phyloP scores from a whole-genome alignment of 2,329 filamentous ascomycete genomes.

The Alternaria triticina region DNA sequence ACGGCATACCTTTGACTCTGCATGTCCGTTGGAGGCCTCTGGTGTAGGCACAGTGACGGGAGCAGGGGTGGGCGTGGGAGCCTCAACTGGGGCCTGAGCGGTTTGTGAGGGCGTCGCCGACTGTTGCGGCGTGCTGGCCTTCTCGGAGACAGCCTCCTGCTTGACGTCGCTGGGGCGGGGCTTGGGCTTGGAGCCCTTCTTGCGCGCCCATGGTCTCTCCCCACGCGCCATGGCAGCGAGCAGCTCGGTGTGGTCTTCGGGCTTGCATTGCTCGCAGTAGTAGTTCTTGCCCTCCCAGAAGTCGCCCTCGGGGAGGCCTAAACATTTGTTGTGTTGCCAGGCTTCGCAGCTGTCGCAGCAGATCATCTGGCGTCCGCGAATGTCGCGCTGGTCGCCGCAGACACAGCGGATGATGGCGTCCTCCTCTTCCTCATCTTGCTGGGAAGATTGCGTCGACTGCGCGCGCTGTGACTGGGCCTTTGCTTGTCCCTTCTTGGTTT shows the following conservation, averaged over 20 bases:
- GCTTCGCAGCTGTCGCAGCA: constrained; percentile 90
- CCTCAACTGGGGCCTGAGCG: constrained; percentile 10
- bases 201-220: constrained; percentile 80
- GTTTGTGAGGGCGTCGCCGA: constrained; percentile 24
- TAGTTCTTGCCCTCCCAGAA: constrained; percentile 64
- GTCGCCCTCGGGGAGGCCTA: constrained; percentile 79
- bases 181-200: constrained; percentile 67
- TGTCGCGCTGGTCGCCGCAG: constrained; percentile 81
- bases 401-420: constrained; percentile 89
- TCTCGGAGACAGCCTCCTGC: constrained; percentile 53
- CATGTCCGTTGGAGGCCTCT: constrained; percentile 33
- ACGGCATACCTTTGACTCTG: constrained; percentile 31
- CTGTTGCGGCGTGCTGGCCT: constrained; percentile 29
- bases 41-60: constrained; percentile 13
- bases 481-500: constrained; percentile 49
- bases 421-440: constrained; percentile 51
- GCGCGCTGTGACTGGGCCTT: constrained; percentile 50
- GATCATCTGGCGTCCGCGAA: constrained; percentile 91
- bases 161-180: constrained; percentile 67
- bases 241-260: constrained; percentile 81
- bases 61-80: constrained; percentile 19
- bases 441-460: constrained; percentile 33
- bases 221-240: constrained; percentile 79
- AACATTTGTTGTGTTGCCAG: constrained; percentile 98
- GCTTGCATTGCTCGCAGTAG: constrained; percentile 89